Evolutionary conservation across 2,329 filamentous ascomycete genomes (phyloP).

Genomic region (Neofusicoccum cordaticola): DNA sequence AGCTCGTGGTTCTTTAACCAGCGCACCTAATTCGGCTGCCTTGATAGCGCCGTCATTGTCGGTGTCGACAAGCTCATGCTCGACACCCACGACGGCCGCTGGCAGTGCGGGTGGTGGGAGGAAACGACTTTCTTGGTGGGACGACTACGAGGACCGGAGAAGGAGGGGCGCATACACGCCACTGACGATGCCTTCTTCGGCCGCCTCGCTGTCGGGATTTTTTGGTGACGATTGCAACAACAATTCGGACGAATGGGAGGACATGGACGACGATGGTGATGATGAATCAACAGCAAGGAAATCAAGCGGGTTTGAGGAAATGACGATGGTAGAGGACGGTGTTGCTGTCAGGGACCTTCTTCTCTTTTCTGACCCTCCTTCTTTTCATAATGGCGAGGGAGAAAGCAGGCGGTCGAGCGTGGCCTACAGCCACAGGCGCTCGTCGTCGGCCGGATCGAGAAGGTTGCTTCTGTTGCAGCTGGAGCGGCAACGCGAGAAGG

Average conservation of each 20-base stretch:
- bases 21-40: constrained; percentile 25
- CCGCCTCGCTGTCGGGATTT: background rate
- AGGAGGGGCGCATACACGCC: constrained; percentile 3
- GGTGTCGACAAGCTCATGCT: background rate
- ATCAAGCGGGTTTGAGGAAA: constrained; percentile 13
- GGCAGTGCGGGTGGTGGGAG: constrained; percentile 12
- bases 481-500: constrained; percentile 4
- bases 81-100: background rate
- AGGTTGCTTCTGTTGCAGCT: constrained; percentile 2
- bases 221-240: constrained; percentile 3
- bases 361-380: background rate
- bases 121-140: constrained; percentile 17
- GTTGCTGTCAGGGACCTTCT: constrained; percentile 6
- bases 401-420: background rate
- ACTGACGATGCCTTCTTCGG: constrained; percentile 2
- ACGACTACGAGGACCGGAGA: constrained; percentile 12
- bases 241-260: constrained; percentile 4
- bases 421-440: constrained; percentile 5
- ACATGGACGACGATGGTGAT: constrained; percentile 6
- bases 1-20: constrained; percentile 75
- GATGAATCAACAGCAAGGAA: constrained; percentile 1
- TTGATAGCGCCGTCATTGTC: background rate
- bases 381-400: background rate
- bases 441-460: background rate
- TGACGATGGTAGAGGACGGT: constrained; percentile 13